Evolutionary conservation across 164 flowering plant genomes (phyloP).

Genomic region (Berberis thunbergii): DNA sequence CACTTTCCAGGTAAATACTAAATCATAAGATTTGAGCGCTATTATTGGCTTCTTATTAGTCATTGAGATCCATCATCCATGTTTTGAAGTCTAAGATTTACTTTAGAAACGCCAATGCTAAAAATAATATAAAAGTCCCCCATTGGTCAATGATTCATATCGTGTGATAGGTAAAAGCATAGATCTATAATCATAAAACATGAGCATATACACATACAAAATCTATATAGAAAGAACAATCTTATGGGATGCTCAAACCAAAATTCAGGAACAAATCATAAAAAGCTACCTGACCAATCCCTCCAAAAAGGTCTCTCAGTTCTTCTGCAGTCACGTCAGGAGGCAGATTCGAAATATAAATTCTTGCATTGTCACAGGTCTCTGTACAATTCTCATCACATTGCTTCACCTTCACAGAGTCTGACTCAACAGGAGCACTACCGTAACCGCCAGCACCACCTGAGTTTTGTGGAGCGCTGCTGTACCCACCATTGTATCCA

Average conservation of each 20-base stretch:
- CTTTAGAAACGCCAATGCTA: no score
- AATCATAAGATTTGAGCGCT: no score
- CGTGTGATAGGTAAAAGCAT: background rate
- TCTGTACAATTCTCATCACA: conserved; percentile 79
- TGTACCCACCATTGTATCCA: conserved; percentile 32
- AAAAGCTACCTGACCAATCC: conserved; percentile 85
- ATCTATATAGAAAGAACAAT: background rate
- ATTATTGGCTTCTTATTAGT: no score
- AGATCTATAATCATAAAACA: background rate
- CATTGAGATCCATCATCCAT: no score
- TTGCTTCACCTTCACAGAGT: conserved; percentile 32
- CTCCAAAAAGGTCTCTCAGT: conserved; percentile 81
- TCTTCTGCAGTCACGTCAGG: conserved; percentile 87
- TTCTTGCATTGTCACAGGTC: conserved; percentile 81
- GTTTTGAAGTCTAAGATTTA: no score
- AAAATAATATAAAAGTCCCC: no score
- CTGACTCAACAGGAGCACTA: conserved; percentile 33
- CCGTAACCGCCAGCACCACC: conserved; percentile 33
- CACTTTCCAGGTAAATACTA: no score
- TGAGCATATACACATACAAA: background rate
- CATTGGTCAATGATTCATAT: no score
- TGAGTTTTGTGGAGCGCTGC: conserved; percentile 24
- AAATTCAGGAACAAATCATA: background rate
- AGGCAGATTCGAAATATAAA: conserved; percentile 94
- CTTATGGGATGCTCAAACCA: background rate